phyloP scores from a whole-genome alignment of 2,329 filamentous ascomycete species.

The Aureobasidium sp. region DNA sequence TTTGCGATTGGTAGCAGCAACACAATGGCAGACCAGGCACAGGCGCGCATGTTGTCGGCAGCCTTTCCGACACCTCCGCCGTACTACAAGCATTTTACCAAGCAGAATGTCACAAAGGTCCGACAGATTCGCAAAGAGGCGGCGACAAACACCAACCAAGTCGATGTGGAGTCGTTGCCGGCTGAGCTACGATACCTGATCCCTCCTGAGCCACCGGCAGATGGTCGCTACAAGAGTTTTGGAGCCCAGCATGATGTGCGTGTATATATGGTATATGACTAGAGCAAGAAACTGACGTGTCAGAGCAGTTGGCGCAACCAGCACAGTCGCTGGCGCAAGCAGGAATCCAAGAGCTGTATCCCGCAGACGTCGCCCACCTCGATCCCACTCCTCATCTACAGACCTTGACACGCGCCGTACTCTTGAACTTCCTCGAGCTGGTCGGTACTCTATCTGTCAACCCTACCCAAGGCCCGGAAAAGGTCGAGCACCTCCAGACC shows the following conservation, averaged over 20 bases:
- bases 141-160: slow-evolving; percentile 19
- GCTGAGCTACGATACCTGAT: slow-evolving; percentile 68
- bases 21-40: slow-evolving; percentile 52
- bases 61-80: slow-evolving; percentile 80
- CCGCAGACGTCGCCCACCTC: slow-evolving; percentile 27
- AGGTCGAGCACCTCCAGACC: slow-evolving; percentile 69
- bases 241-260: slow-evolving; percentile 54
- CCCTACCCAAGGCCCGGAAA: slow-evolving; percentile 55
- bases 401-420: slow-evolving; percentile 75
- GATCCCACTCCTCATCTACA: slow-evolving; percentile 43
- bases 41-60: slow-evolving; percentile 39
- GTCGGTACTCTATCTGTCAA: slow-evolving; percentile 61
- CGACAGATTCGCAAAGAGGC: slow-evolving; percentile 21
- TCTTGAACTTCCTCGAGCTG: slow-evolving; percentile 84
- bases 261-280: background rate
- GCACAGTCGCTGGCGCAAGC: slow-evolving; percentile 60
- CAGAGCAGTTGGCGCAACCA: slow-evolving; percentile 43
- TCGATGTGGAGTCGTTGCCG: slow-evolving; percentile 46
- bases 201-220: slow-evolving; percentile 65
- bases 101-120: slow-evolving; percentile 58
- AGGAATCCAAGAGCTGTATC: slow-evolving; percentile 63
- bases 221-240: slow-evolving; percentile 67
- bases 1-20: background rate
- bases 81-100: slow-evolving; percentile 83
- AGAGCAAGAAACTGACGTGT: background rate